phyloP scores from a whole-genome alignment of 1,139 yeast genomes.

The Martiniozyma asiatica region DNA sequence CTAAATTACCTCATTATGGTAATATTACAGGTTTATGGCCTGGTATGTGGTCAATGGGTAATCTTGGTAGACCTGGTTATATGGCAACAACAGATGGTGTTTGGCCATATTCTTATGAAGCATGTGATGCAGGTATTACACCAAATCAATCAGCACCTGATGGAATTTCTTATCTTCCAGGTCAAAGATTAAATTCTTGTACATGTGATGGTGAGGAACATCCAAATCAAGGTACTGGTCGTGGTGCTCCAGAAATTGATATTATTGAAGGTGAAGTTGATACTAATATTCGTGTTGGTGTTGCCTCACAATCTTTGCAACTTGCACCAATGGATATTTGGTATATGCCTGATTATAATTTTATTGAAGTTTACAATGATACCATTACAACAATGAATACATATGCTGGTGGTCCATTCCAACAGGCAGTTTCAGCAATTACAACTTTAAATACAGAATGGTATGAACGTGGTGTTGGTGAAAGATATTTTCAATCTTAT shows the following conservation, averaged over 20 bases:
- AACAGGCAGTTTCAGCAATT: conserved; percentile 44
- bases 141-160: conserved; percentile 52
- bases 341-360: conserved; percentile 49
- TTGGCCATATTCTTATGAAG: conserved; percentile 51
- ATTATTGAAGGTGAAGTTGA: conserved; percentile 46
- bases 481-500: conserved; percentile 46
- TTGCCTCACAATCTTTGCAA: conserved; percentile 50
- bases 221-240: conserved; percentile 45
- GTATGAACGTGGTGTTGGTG: conserved; percentile 38
- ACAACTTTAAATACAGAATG: conserved; percentile 43
- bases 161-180: conserved; percentile 49
- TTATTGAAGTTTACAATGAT: conserved; percentile 34
- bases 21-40: conserved; percentile 51
- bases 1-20: conserved; percentile 43
- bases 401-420: conserved; percentile 50
- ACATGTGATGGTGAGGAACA: conserved; percentile 47
- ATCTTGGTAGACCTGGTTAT: conserved; percentile 51
- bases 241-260: conserved; percentile 62
- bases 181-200: conserved; percentile 44
- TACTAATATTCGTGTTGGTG: conserved; percentile 29
- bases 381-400: conserved; percentile 39
- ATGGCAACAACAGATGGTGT: conserved; percentile 53
- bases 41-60: conserved; percentile 55
- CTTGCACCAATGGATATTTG: conserved; percentile 53
- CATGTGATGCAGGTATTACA: conserved; percentile 58